phyloP scores from a whole-genome alignment of 495 filamentous ascomycete species.

The Trichocladium antarcticum region DNA sequence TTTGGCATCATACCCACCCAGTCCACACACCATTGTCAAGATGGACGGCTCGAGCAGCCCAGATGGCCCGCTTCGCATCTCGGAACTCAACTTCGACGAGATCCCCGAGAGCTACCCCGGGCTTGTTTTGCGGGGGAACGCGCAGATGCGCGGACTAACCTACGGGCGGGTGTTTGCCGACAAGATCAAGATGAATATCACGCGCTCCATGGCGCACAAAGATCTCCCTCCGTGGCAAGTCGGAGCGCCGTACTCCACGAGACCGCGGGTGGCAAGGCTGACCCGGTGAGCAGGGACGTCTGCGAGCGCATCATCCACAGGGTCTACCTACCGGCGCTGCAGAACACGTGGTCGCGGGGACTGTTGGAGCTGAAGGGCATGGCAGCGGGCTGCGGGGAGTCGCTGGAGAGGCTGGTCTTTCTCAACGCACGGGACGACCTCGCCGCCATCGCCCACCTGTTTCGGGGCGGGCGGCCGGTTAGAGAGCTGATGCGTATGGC shows the following conservation, averaged over 20 bases:
- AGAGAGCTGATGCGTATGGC: neutral
- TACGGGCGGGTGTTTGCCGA: neutral
- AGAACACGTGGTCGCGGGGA: neutral
- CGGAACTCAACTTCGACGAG: neutral
- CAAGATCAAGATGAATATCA: neutral
- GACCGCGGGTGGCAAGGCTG: too few relatives aligned
- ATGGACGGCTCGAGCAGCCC: neutral
- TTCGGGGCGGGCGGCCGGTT: neutral
- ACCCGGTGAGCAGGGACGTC: neutral
- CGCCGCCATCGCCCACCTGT: neutral
- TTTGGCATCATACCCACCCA: too few relatives aligned
- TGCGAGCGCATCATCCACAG: neutral
- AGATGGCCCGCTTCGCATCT: neutral
- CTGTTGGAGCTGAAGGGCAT: neutral
- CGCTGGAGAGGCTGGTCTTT: neutral
- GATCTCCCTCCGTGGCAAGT: neutral
- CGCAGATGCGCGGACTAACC: neutral
- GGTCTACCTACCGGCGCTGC: neutral
- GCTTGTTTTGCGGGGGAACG: neutral
- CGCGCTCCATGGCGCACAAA: neutral
- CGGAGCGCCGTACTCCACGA: neutral
- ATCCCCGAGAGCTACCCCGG: neutral
- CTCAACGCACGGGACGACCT: conserved; percentile 3
- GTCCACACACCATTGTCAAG: neutral
- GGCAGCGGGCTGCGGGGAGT: neutral